Evolutionary conservation across 2,329 filamentous ascomycete species (phyloP), one percentile per base, ranked within the genome.

Genomic region (Beauveria scarabaeidicola): DNA sequence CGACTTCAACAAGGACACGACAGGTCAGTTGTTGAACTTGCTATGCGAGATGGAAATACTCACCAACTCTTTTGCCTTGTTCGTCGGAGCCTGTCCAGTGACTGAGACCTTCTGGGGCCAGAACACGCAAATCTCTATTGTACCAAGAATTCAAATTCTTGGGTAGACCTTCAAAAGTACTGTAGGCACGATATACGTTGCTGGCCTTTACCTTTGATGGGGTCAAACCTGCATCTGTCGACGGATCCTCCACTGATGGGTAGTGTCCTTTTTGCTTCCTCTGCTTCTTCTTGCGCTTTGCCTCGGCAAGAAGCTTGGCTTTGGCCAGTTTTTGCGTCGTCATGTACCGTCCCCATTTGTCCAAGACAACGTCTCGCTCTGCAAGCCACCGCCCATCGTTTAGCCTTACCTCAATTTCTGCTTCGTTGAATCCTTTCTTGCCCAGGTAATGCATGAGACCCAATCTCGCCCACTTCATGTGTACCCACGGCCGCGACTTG

Each of bases 121-220:
- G 58, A 2, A 69, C 68, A 21, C 68, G 61, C 9, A 69, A 61
- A 52, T 69, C 68, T 43, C 68, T 54, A n/a, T 69, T 68, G 1
- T 40, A 47, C 68, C 68, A 69, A 21, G 63, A 64, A 0, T 36
- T 25, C 1, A 65, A 48, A 46, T 67, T 68, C 8, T 61, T 61
- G 0, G 65, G 67, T 9, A 69, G 59, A 3, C 64, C 62, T 17
- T 66, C 63, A 17, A 69, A 69, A 1, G 66, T 68, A 51, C 64
- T 69, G 38, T 69, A 69, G 0, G 68, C 63, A 1, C 68, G 65
- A 38, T 69, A 69, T 3, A 69, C 61, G 13, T 69, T 69, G 5
- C 64, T 63, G 19, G 62, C 60, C 46, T 69, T 69, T 40, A 57
- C 46, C 27, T 66, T 64, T 2, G 61, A 52, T 1, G 63, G 40